phyloP scores from a whole-genome alignment of 345 rosid species.

The Linum tenue region DNA sequence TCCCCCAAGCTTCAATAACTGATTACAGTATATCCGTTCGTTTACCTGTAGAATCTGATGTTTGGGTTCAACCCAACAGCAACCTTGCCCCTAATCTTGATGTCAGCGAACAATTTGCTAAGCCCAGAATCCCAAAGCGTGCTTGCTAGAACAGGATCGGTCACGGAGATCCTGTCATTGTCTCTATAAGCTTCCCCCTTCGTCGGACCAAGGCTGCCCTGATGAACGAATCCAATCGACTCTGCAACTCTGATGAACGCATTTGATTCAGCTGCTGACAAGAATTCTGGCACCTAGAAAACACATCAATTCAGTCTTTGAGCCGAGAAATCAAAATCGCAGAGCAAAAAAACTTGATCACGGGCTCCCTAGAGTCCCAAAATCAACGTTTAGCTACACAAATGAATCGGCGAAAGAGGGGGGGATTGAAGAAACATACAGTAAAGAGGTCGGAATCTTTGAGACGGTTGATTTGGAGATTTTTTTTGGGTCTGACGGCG shows the following conservation, averaged over 20 bases:
- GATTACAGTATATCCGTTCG: too few relatives aligned
- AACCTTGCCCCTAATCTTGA: slow-evolving; percentile 61
- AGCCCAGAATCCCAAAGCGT: slow-evolving; percentile 73
- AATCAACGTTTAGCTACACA: background rate
- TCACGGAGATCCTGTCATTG: slow-evolving; percentile 62
- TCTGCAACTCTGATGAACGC: slow-evolving; percentile 60
- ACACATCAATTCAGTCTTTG: background rate
- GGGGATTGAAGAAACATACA: slow-evolving; percentile 20
- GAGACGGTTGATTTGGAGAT: slow-evolving; percentile 40
- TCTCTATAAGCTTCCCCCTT: slow-evolving; percentile 90
- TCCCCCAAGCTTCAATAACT: too few relatives aligned
- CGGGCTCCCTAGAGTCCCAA: too few relatives aligned
- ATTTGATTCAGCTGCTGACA: slow-evolving; percentile 56
- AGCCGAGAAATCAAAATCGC: too few relatives aligned
- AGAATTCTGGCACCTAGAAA: slow-evolving; percentile 55
- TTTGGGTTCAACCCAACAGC: slow-evolving; percentile 91
- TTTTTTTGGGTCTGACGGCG: slow-evolving; percentile 38
- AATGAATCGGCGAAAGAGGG: background rate
- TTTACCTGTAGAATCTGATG: slow-evolving; percentile 70
- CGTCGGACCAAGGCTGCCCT: slow-evolving; percentile 87
- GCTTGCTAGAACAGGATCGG: slow-evolving; percentile 60
- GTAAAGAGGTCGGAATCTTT: slow-evolving; percentile 63
- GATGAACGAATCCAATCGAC: slow-evolving; percentile 72
- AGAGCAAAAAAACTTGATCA: too few relatives aligned
- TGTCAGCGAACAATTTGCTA: slow-evolving; percentile 44